Evolutionary conservation across 2,329 filamentous ascomycete species (phyloP).

Genomic region (Talaromyces sp.): DNA sequence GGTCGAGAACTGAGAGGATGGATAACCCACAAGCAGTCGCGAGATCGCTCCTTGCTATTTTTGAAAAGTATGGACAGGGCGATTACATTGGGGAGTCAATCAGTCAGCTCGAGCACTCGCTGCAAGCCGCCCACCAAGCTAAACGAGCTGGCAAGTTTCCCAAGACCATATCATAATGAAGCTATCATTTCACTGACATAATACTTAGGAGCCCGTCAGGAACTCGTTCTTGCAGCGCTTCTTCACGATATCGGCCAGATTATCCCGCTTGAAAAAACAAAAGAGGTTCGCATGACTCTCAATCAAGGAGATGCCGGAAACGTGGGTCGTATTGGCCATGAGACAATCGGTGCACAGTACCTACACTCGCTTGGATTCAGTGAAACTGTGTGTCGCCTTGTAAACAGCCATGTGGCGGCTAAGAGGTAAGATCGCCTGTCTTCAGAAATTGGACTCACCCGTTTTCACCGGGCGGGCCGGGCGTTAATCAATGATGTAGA

Average conservation of each 20-base stretch:
- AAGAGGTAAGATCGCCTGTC: constrained; percentile 27
- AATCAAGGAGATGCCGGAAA: constrained; percentile 24
- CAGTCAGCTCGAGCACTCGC: constrained; percentile 33
- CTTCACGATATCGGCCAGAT: constrained; percentile 46
- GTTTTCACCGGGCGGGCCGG: neutral
- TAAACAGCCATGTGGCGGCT: constrained; percentile 39
- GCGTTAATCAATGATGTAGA: constrained; percentile 18
- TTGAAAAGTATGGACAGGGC: constrained; percentile 31
- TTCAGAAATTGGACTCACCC: neutral
- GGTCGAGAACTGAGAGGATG: neutral
- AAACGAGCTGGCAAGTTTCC: constrained; percentile 22
- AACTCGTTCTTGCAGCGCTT: constrained; percentile 37
- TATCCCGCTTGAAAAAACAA: constrained; percentile 33
- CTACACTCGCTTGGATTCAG: constrained; percentile 34
- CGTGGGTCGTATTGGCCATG: constrained; percentile 38
- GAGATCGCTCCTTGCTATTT: constrained; percentile 21
- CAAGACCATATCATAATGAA: neutral
- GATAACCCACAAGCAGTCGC: constrained; percentile 14
- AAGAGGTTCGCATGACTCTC: constrained; percentile 29
- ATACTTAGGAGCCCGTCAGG: constrained; percentile 21
- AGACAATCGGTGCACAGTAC: constrained; percentile 37
- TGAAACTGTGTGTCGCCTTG: constrained; percentile 34
- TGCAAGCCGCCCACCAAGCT: constrained; percentile 34
- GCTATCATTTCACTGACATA: neutral
- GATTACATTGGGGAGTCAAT: constrained; percentile 37